Percentiles rank a stretch among this genome's conserved stretches.
phyloP scores from a whole-genome alignment of 2,329 filamentous ascomycete genomes.

The Spiromastix sp. region DNA sequence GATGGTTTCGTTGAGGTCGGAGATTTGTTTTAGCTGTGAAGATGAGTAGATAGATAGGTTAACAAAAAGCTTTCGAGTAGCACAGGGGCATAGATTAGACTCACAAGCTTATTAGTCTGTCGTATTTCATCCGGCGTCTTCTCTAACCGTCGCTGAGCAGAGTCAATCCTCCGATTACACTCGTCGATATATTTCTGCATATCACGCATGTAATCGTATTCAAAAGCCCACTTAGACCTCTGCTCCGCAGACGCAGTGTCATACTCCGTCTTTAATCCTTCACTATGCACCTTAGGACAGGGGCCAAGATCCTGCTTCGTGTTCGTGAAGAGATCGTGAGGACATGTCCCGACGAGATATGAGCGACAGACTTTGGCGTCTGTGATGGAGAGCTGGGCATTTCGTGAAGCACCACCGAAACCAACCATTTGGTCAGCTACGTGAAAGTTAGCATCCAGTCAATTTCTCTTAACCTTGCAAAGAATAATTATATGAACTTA shows the following conservation, averaged over 20 bases:
- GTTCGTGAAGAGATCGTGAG: conserved; percentile 98
- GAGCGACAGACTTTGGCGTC: conserved; percentile 93
- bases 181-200: conserved; percentile 95
- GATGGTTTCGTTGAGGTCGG: conserved; percentile 67
- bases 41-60: background rate
- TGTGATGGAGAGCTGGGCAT: conserved; percentile 73
- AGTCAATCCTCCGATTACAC: conserved; percentile 88
- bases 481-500: too few species aligned
- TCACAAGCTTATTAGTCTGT: conserved; percentile 76
- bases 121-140: conserved; percentile 97
- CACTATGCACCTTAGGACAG: conserved; percentile 80
- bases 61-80: background rate
- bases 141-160: conserved; percentile 78
- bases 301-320: conserved; percentile 94
- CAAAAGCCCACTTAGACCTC: conserved; percentile 73
- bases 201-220: conserved; percentile 93
- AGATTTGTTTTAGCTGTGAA: conserved; percentile 68
- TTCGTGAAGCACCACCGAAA: conserved; percentile 59
- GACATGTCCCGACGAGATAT: conserved; percentile 86
- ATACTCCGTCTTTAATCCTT: conserved; percentile 82
- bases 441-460: conserved; percentile 2
- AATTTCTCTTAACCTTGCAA: too few species aligned
- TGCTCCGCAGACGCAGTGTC: conserved; percentile 61
- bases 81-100: conserved; percentile 8
- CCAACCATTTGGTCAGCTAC: conserved; percentile 62